Evolutionary conservation across 257 asterid genomes (phyloP), one percentile per base, ranked within the genome.

Genomic region (Ehretia macrophylla): DNA sequence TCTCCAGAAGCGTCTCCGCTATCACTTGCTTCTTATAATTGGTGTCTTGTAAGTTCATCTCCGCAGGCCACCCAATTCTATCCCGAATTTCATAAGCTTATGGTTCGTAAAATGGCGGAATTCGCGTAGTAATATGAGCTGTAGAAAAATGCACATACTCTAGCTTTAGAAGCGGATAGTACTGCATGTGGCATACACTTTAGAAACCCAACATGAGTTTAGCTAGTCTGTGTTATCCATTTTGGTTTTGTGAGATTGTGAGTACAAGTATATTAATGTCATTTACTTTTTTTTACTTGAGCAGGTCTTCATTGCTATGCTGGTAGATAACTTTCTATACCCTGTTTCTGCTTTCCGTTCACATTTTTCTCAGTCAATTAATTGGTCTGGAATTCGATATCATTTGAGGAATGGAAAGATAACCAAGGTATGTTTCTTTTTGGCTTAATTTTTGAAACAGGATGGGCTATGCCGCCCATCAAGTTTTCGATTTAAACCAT

Each of bases 361-460:
- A 35, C 97, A 93, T 74, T 90, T 89, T 35, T 83, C 90, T 46
- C 97, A 93, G 74, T 93, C 92, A 32, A 89, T 93, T 83, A 75
- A 89, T 59, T 93, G 99, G 99, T 93, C 99, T 54, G 99, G 99
- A 59, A 85, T 89, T 51, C 81, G 92, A 44, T 93, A 93, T 67
- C 95, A 89, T 76, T 77, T 93, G 75, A 85, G 69, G 82, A 76
- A 89, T 51, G 99, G 99, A 71, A 89, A 87, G 73, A 85, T 93
- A 77, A 44, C 52, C 77, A 86, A 85, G 97, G 97, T 86, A 75
- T 67, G 55, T 52, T 35, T 46, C 17, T 64, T 57, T 4, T 42
- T 42, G 14, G 32, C 22, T 49, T 8, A n/a, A n/a, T 49, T 8
- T 49, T 0, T 17, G 9, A n/a, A 1, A 20, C 4, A 14, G 17